Evolutionary conservation across 805 yeast species (phyloP), one percentile per base, ranked within the genome.

Genomic region (Starmerella scarabaei): DNA sequence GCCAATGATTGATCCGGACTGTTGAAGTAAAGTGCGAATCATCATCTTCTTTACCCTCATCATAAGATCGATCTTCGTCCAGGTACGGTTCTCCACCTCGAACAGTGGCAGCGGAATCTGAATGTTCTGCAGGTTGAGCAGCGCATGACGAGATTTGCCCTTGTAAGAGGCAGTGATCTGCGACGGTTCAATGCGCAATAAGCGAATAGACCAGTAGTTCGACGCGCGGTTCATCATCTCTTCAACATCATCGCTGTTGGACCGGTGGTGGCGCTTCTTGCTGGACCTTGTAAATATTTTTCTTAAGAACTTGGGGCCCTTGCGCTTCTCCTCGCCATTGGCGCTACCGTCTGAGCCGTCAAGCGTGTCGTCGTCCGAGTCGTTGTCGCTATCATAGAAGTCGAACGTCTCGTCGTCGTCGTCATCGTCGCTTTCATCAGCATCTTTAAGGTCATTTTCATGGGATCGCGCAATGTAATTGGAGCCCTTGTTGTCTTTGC

Each of bases 201-300:
- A 62, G 19, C 74, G 72, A 44, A 86, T 72, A 49, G 81, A 77
- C 57, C 80, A 66, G 54, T 72, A 82, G 42, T 72, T 73, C 21
- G 81, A 71, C 0, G 96, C 83, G 35, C 96, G 64, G 33, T 66
- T 61, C 4, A 84, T 61, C 94, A 88, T 84, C 47, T 72, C 69
- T 20, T 73, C 64, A 17, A 72, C 56, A 30, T 68, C 74, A 8
- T 56, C 60, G 15, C 17, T 27, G 15, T 21, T 6, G 6, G 21
- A 5, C 4, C 28, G 32, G 16, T 21, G 20, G 30, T 30, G 31
- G 5, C 7, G 5, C 5, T 32, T 24, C 8, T 12, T 24, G 14
- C 23, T 21, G 20, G 33, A 9, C 20, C 14, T 11, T 4, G 33
- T 33, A 15, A 27, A 5, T 4, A 35, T 30, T n/a, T 12, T 18